phyloP scores from a whole-genome alignment of 441 rosid species.

The Adansonia madagascariensis region DNA sequence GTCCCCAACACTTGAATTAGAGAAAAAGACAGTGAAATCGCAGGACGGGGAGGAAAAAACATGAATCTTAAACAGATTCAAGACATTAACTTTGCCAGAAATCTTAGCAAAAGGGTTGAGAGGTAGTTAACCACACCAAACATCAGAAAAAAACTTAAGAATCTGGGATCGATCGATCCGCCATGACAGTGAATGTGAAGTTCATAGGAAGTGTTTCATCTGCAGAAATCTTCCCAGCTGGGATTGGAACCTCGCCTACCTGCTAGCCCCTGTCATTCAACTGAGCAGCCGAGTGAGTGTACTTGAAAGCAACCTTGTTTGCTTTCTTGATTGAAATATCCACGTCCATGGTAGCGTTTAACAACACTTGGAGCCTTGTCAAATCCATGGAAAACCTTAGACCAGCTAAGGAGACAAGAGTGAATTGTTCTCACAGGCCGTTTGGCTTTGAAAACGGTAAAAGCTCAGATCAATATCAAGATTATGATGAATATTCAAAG shows the following conservation, averaged over 20 bases:
- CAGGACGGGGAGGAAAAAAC: constrained; percentile 1
- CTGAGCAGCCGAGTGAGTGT: constrained; percentile 46
- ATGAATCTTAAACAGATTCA: constrained; percentile 8
- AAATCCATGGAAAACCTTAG: constrained; percentile 40
- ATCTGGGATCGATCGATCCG: constrained; percentile 44
- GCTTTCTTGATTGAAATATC: constrained; percentile 65
- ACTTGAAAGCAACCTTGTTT: constrained; percentile 68
- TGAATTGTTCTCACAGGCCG: constrained; percentile 50
- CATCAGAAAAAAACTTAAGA: neutral
- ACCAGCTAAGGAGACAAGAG: constrained; percentile 41
- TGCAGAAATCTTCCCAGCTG: constrained; percentile 52
- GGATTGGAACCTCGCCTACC: constrained; percentile 69
- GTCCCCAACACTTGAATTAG: constrained; percentile 7
- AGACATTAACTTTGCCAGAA: neutral
- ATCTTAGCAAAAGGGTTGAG: neutral
- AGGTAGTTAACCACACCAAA: neutral
- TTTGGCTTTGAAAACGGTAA: constrained; percentile 69
- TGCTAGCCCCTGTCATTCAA: constrained; percentile 60
- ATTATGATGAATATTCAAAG: constrained; percentile 38
- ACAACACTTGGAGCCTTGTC: constrained; percentile 29
- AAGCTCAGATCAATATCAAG: constrained; percentile 27
- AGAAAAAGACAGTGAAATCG: neutral
- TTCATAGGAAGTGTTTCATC: constrained; percentile 17
- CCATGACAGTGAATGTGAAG: constrained; percentile 10
- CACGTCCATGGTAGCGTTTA: constrained; percentile 60